phyloP scores from a whole-genome alignment of 805 yeast species.

The Suhomyces pyralidae region DNA sequence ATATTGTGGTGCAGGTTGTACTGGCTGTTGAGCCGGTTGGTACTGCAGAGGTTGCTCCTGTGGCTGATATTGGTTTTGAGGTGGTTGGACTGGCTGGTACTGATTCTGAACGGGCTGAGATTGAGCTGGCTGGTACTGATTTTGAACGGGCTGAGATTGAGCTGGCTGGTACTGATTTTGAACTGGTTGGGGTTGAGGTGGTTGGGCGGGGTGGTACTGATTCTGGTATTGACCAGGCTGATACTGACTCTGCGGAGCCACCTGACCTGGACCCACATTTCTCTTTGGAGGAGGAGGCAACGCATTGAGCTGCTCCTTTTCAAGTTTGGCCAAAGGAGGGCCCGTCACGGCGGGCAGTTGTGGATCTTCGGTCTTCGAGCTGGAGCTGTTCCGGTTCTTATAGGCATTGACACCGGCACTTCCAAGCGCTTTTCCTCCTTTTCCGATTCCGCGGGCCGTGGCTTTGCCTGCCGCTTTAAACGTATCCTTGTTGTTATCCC shows the following conservation, averaged over 20 bases:
- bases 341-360: slow-evolving; percentile 1
- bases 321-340: slow-evolving; percentile 13
- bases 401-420: slow-evolving; percentile 53
- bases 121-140: not conserved
- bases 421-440: slow-evolving; percentile 46
- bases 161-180: not conserved
- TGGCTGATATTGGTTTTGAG: not conserved
- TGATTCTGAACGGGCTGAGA: not conserved
- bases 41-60: not conserved
- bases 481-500: slow-evolving; percentile 52
- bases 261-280: not conserved
- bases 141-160: not conserved
- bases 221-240: not conserved
- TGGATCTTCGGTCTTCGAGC: not conserved
- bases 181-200: not conserved
- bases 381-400: slow-evolving; percentile 30
- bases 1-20: not conserved
- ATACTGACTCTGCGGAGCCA: not conserved
- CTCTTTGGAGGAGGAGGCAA: slow-evolving; percentile 45
- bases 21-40: not conserved
- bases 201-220: not conserved
- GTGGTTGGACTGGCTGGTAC: not conserved
- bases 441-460: slow-evolving; percentile 50
- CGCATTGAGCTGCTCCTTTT: slow-evolving; percentile 25
- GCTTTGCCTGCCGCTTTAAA: slow-evolving; percentile 50